Evolutionary conservation across 2,329 filamentous ascomycete species (phyloP).

Genomic region (Claviceps sp.): DNA sequence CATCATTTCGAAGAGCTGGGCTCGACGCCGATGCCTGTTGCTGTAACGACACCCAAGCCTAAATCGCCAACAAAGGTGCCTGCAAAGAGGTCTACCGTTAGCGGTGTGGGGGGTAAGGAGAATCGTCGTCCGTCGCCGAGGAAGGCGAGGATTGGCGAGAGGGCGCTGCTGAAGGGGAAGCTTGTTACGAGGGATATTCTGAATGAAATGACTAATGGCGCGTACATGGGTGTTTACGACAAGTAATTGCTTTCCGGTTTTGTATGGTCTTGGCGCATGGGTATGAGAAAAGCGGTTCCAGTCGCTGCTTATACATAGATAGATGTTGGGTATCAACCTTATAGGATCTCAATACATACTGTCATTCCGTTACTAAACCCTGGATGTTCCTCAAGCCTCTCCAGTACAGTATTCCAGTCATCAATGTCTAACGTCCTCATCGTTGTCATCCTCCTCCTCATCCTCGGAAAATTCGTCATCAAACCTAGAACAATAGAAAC

Average conservation of each 20-base stretch:
- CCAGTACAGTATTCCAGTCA: background rate
- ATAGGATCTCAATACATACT: conserved; percentile 1
- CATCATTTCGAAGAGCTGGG: conserved; percentile 53
- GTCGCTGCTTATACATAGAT: background rate
- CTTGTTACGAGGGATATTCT: conserved; percentile 64
- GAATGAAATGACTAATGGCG: conserved; percentile 49
- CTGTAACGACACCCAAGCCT: conserved; percentile 5
- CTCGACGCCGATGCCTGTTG: conserved; percentile 27
- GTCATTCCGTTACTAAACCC: background rate
- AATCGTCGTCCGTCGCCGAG: conserved; percentile 37
- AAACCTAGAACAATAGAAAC: conserved; percentile 15
- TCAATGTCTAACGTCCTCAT: background rate
- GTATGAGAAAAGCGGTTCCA: background rate
- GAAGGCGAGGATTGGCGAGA: conserved; percentile 44
- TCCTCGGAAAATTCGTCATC: conserved; percentile 17
- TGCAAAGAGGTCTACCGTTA: conserved; percentile 15
- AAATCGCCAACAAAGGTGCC: conserved; percentile 10
- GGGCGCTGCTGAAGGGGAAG: conserved; percentile 49
- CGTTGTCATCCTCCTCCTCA: conserved; percentile 10
- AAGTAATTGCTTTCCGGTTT: background rate
- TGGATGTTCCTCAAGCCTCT: background rate
- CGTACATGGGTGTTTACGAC: conserved; percentile 14
- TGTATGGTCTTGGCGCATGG: background rate
- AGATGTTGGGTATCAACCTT: conserved; percentile 7
- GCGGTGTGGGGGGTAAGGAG: conserved; percentile 25